Base-by-base conservation (phyloP, 2,329 filamentous ascomycete genomes). In the Monosporascus sp. region DNA sequence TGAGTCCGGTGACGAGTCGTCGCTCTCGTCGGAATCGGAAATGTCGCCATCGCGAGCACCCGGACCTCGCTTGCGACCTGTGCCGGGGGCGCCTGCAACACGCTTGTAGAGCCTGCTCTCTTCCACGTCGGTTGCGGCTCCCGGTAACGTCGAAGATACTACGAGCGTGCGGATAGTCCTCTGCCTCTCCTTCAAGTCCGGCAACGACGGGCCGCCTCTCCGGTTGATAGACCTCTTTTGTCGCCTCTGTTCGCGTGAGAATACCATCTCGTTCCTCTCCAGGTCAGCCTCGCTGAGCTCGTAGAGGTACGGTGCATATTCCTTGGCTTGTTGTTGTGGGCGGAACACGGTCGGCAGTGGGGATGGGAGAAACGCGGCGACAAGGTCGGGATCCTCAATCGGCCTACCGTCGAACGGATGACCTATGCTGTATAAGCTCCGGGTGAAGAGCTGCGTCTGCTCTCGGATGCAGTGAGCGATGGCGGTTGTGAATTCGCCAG, bases 381-480 rank as follows among this genome's bases (percentile, higher is more conserved):
- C 84, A 26, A 99, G 81, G 66, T 99, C 94, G 6, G 91, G 84
- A 67, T 99, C 94, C 61, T 97, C 94, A 22, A 97, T 81, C 2
- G 91, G 91, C 37, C 94, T 84, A 49, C 94, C 94, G 68, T 99
- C 94, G 65, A 99, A 99, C 26, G 91, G 87, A 74, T 99, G 92
- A 2, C 92, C 91, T 51, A 95, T 84, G 63, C 94, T 90, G 72
- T 96, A 97, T 55, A 99, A 76, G 65, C 91, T 95, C 68, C 91
- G 88, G 6, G 91, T 95, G 70, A 97, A 99, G 31, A 97, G 81
- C 68, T 99, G 94, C 41, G 87, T 86, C 72, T 99, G 94, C 71
- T 99, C 94, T 57, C 94, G 88, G 65, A 99, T 99, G 56, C 91
- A 96, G 73, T 99, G 94, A 14, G 94, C 94, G 68, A 99, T 97